Evolutionary conservation across 495 filamentous ascomycete genomes (phyloP).

Genomic region (Aspergillus sclerotiicarbonarius): DNA sequence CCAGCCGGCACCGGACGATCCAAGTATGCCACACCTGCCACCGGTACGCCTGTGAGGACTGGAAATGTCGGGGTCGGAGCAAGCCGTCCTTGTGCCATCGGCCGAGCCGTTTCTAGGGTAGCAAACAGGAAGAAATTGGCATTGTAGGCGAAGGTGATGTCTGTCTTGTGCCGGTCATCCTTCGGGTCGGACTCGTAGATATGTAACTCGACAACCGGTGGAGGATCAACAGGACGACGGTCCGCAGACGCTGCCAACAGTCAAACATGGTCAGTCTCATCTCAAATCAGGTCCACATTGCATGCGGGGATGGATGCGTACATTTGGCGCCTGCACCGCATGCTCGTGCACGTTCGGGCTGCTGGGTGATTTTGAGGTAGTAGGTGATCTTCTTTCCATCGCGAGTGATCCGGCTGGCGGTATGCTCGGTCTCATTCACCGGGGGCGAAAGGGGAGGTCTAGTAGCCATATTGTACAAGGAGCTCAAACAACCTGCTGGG

Average conservation of each 20-base stretch:
- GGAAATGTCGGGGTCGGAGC: conserved; percentile 67
- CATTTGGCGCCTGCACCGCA: conserved; percentile 95
- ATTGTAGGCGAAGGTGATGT: conserved; percentile 90
- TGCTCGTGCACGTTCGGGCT: conserved; percentile 91
- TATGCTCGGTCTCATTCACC: conserved; percentile 58
- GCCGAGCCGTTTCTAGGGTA: conserved; percentile 82
- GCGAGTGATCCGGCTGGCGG: conserved; percentile 65
- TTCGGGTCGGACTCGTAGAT: conserved; percentile 76
- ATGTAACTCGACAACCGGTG: conserved; percentile 90
- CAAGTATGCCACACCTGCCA: conserved; percentile 94
- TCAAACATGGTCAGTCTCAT: conserved; percentile 3
- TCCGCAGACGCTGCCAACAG: conserved; percentile 76
- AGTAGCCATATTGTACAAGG: conserved; percentile 29
- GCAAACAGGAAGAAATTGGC: conserved; percentile 98
- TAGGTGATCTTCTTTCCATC: conserved; percentile 83
- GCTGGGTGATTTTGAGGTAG: conserved; percentile 81
- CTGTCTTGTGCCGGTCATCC: conserved; percentile 52
- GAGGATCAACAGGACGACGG: conserved; percentile 93
- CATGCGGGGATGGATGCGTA: conserved; percentile 42
- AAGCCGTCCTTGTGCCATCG: conserved; percentile 78
- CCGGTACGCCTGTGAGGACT: conserved; percentile 90
- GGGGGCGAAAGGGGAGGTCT: conserved; percentile 35
- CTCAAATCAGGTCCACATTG: background rate
- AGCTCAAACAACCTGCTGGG: background rate
- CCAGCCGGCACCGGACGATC: conserved; percentile 89